Conservation (phyloP, 495 filamentous ascomycete genomes). For the Neurospora tetrasperma region DNA sequence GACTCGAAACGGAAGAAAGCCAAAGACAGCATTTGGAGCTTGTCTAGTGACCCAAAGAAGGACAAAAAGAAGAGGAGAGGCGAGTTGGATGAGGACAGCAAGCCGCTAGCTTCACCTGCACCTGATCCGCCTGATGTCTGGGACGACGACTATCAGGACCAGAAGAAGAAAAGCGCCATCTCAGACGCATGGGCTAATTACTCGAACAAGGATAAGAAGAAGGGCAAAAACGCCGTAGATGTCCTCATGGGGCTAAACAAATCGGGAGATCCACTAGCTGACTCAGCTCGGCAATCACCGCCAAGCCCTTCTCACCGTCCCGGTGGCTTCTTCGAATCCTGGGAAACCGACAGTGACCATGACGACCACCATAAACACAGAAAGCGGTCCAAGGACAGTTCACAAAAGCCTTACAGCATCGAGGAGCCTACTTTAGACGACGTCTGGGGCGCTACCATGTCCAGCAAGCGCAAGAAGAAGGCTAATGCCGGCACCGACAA, state of each 20-base stretch:
- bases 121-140: constrained; percentile 20
- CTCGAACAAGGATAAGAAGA: constrained; percentile 22
- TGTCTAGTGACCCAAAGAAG: constrained; percentile 8
- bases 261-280: constrained; percentile 12
- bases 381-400: constrained; percentile 8
- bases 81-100: neutral
- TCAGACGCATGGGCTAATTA: constrained; percentile 6
- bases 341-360: constrained; percentile 24
- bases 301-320: neutral
- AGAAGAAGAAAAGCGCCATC: constrained; percentile 19
- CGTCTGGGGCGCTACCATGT: constrained; percentile 25
- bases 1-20: constrained; percentile 12
- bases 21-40: constrained; percentile 14
- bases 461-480: constrained; percentile 34
- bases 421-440: constrained; percentile 34
- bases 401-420: constrained; percentile 33
- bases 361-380: constrained; percentile 20
- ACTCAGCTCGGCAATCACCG: constrained; percentile 17
- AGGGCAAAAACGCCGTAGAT: constrained; percentile 21
- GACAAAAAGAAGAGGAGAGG: constrained; percentile 20
- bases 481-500: constrained; percentile 28
- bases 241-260: constrained; percentile 27
- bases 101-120: constrained; percentile 12
- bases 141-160: constrained; percentile 18
- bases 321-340: constrained; percentile 26